Conservation (phyloP, 73 alveolate genomes). For the Paraurostyla sp. region DNA sequence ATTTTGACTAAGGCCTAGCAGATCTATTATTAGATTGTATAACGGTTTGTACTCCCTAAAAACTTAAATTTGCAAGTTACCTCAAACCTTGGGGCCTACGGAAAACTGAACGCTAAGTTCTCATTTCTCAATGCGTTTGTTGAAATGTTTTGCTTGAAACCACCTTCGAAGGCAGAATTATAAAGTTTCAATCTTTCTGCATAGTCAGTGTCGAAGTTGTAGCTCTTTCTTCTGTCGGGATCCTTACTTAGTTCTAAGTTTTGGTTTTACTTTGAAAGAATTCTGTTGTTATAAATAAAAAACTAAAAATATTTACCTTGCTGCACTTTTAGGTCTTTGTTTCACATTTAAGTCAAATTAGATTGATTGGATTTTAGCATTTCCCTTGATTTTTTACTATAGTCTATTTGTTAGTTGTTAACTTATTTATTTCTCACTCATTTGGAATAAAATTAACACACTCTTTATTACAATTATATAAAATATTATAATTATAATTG, state of each 20-base stretch:
- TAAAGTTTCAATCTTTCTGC: neutral
- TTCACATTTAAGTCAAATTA: neutral
- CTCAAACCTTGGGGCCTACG: constrained; percentile 18
- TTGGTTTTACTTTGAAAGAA: neutral
- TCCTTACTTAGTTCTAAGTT: neutral
- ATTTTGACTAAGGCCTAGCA: neutral
- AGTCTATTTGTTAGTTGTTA: neutral
- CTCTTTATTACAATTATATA: neutral
- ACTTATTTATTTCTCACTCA: no score
- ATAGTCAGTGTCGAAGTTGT: neutral
- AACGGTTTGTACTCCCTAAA: neutral
- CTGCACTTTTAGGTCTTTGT: constrained; percentile 13
- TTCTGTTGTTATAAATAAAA: neutral
- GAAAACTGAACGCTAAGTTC: constrained; percentile 17
- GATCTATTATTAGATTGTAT: neutral
- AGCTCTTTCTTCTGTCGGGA: neutral
- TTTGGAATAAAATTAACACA: no score
- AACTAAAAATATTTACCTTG: neutral
- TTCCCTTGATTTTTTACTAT: neutral
- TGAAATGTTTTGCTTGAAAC: constrained; percentile 19
- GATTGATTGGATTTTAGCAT: no score
- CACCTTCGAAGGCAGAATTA: constrained; percentile 1
- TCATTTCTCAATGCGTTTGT: constrained; percentile 53
- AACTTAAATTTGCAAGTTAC: neutral
- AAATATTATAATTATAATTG: neutral